Conservation (phyloP, 257 asterid genomes). For the Scutellaria minor region DNA sequence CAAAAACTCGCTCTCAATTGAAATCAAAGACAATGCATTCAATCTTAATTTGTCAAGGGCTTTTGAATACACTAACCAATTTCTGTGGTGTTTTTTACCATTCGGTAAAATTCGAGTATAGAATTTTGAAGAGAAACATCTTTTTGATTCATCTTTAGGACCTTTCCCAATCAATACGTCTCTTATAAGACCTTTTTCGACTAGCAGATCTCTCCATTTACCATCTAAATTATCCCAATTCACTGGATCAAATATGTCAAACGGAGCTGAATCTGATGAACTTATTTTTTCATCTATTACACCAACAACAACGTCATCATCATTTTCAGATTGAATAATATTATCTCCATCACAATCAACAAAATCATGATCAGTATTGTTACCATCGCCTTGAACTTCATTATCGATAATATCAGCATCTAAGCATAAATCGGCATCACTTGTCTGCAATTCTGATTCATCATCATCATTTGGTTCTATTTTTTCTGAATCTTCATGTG, state of each 20-base stretch:
- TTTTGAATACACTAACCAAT: neutral
- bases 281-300: too few relatives aligned
- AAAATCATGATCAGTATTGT: too few relatives aligned
- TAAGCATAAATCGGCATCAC: too few relatives aligned
- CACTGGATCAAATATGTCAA: neutral
- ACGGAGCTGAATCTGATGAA: neutral
- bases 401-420: too few relatives aligned
- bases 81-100: neutral
- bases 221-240: neutral
- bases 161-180: conserved; percentile 16
- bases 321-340: neutral
- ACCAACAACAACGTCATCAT: neutral
- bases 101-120: neutral
- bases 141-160: conserved; percentile 6
- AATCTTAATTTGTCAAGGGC: too few relatives aligned
- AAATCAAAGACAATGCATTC: too few relatives aligned
- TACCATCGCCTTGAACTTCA: too few relatives aligned
- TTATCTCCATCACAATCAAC: too few relatives aligned
- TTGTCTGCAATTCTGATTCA: too few relatives aligned
- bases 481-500: too few relatives aligned
- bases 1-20: too few relatives aligned
- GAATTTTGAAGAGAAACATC: conserved; percentile 1
- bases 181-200: conserved; percentile 6
- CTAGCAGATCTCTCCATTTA: conserved; percentile 3
- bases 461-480: too few relatives aligned